Base-by-base conservation (phyloP, 345 rosid species). In the Zanthoxylum bungeanum region DNA sequence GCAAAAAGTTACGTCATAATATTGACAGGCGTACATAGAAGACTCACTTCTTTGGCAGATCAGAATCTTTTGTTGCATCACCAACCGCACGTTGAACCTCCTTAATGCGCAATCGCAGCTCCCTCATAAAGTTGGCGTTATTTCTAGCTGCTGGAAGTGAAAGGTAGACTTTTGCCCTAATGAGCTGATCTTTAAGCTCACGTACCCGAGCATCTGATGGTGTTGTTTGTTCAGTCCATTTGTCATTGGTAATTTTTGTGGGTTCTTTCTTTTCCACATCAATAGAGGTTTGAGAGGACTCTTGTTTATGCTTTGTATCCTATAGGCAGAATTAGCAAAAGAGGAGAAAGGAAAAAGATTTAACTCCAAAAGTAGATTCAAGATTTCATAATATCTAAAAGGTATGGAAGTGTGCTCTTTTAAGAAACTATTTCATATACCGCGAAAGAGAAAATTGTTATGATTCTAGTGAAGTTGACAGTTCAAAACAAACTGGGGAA, bases 141-240 rank as follows among this genome's bases (percentile, higher is more conserved):
- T 73, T 92, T 78, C 85, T 92, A 0, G 81, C 82, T 56, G 88
- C 75, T 25, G 97, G 91, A 80, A 95, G 97, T 34, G 99, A 85
- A 57, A 92, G 85, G 85, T 89, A 95, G 9, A 95, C 90, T 83
- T 78, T 95, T 44, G 98, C 98, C 79, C 86, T 88, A 66, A 95
- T 89, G 51, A 95, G 86, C 85, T 91, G 98, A 81, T 92, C 99
- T 84, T 90, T 92, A 66, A 95, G 88, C 68, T 84, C 93, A 65
- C 82, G 83, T 36, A 92, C 85, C 34, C 79, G 87, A 74, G 91
- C 85, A 92, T 91, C 98, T 8, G 80, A 78, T 47, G 81, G 22
- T 65, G 76, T 27, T 61, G 62, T 64, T 40, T 78, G 81, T 50
- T 79, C 88, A 24, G 80, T 62, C 73, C 30, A 76, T 68, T 84